Conservation (phyloP, 768 basidiomycete species). For the Tephrocybe sp. region DNA sequence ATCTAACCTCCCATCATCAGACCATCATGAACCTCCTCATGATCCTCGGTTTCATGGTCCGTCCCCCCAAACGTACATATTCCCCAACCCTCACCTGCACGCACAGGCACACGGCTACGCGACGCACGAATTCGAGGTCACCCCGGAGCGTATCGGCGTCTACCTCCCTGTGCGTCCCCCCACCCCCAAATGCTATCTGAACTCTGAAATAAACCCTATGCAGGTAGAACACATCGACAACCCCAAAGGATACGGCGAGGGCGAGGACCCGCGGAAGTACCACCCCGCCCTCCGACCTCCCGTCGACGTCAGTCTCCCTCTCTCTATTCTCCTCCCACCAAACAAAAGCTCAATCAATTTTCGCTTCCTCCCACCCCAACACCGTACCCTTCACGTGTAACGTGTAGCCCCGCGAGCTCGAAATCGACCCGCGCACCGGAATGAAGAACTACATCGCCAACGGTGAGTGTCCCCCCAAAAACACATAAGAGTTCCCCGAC, state of each 20-base stretch:
- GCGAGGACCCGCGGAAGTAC: slow-evolving; percentile 79
- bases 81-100: background rate
- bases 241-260: slow-evolving; percentile 85
- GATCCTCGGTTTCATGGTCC: slow-evolving; percentile 86
- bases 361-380: too few species aligned
- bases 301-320: slow-evolving; percentile 56
- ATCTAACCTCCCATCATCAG: slow-evolving; percentile 34
- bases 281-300: slow-evolving; percentile 78
- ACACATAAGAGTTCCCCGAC: background rate
- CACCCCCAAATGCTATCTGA: background rate
- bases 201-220: background rate
- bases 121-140: slow-evolving; percentile 85
- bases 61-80: slow-evolving; percentile 10
- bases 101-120: slow-evolving; percentile 78
- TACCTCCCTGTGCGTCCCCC: slow-evolving; percentile 70
- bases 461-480: slow-evolving; percentile 31
- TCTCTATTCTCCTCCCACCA: background rate
- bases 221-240: slow-evolving; percentile 91
- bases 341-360: background rate
- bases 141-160: slow-evolving; percentile 73
- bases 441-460: slow-evolving; percentile 98
- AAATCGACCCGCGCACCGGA: slow-evolving; percentile 80
- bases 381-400: too few species aligned
- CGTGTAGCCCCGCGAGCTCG: slow-evolving; percentile 70
- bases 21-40: slow-evolving; percentile 88